Conservation (phyloP, 176 grass and related monocot genomes). For the Avena insularis region DNA sequence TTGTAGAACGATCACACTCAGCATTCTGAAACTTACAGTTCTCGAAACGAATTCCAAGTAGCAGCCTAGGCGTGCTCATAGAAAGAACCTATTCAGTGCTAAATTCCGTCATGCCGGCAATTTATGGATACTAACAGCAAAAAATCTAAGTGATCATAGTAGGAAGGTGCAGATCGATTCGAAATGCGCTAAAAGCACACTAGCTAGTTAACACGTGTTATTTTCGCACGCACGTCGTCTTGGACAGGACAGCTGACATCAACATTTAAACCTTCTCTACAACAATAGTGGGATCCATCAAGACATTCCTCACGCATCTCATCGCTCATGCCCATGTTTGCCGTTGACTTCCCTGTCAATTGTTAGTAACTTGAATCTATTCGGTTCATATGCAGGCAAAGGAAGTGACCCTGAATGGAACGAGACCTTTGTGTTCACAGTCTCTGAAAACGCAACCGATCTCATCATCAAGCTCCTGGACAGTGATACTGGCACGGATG, state of each 20-base stretch:
- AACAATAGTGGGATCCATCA: neutral
- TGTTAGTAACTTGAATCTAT: neutral
- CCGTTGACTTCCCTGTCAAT: neutral
- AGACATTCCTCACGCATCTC: neutral
- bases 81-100: neutral
- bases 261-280: neutral
- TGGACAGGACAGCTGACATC: neutral
- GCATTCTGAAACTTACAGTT: neutral
- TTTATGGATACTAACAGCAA: neutral
- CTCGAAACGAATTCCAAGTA: neutral
- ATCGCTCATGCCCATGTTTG: neutral
- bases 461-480: slow-evolving; percentile 81
- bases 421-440: slow-evolving; percentile 76
- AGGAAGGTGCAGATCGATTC: neutral
- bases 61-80: too few relatives aligned
- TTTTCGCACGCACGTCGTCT: neutral
- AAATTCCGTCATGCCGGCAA: neutral
- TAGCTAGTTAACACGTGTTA: neutral
- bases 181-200: neutral
- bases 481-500: slow-evolving; percentile 60
- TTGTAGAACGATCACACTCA: too few relatives aligned
- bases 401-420: slow-evolving; percentile 85
- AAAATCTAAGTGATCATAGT: neutral
- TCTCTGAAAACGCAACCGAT: slow-evolving; percentile 55
- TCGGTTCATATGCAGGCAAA: slow-evolving; percentile 67